Evolutionary conservation across 1,284 basidiomycete species (phyloP), one percentile per base, ranked within the genome.

Genomic region (Pseudozyma flocculosa): DNA sequence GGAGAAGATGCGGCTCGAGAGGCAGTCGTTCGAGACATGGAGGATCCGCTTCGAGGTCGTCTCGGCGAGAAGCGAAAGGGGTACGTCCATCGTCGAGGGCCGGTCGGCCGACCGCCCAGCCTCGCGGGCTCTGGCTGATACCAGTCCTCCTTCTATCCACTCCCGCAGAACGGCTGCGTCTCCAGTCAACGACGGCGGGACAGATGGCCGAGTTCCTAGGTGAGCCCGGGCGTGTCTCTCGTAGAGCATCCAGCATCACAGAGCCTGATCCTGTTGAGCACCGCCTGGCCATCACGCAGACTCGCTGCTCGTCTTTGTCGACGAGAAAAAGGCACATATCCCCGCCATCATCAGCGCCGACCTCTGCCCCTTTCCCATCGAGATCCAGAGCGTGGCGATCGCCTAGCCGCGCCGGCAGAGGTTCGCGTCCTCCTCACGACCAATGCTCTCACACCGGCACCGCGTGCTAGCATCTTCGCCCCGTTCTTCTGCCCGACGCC

Each of bases 261-360:
- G n/a, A n/a, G n/a, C n/a, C n/a, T n/a, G n/a, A n/a, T n/a, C n/a
- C n/a, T n/a, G n/a, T n/a, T n/a, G n/a, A n/a, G n/a, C n/a, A n/a
- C n/a, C n/a, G n/a, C n/a, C n/a, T n/a, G n/a, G n/a, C n/a, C n/a
- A n/a, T n/a, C n/a, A n/a, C n/a, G n/a, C 41, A 43, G 41, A 43
- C 10, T 24, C 41, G 23, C 41, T 49, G 22, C 9, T 63, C 18
- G 4, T 17, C 4, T 59, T 47, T 24, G 52, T 63, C 14, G 47
- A 48, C 32, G 18, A 47, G 18, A 46, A 55, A 34, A 59, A 59
- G 34, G n/a, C 52, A 7, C 55, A 63, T 39, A n/a, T 63, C 13
- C 61, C 61, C 2, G 26, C 56, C 2, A 45, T 54, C 13, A 17
- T 38, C 10, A 40, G 49, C 18, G 43, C 50, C 1, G 52, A 52